A percentile compares a stretch with the other conserved stretches of the same genome.
phyloP scores from a whole-genome alignment of 208 protist species.

The Blechomonas ayalai region DNA sequence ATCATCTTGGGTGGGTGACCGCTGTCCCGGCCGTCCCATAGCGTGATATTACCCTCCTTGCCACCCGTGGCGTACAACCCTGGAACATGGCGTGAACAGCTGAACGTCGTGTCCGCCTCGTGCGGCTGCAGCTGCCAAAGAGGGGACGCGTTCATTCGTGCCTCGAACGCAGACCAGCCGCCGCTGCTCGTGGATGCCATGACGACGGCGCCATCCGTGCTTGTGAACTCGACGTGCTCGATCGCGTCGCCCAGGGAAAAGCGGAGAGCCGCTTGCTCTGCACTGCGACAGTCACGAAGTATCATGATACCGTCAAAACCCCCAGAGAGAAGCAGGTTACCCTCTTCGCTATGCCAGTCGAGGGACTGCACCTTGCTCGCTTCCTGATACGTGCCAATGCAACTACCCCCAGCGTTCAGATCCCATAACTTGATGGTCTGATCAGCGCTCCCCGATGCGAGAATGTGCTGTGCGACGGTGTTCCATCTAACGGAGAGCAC shows the following conservation, averaged over 20 bases:
- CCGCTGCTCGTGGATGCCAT: conserved; percentile 71
- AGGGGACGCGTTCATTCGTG: conserved; percentile 31
- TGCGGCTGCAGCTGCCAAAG: conserved; percentile 66
- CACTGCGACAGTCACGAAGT: conserved; percentile 79
- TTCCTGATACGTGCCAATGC: conserved; percentile 90
- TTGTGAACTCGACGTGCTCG: conserved; percentile 70
- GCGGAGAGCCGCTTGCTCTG: conserved; percentile 43
- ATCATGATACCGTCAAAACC: conserved; percentile 68
- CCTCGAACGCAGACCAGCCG: conserved; percentile 63
- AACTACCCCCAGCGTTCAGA: conserved; percentile 47
- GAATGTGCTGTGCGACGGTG: conserved; percentile 79
- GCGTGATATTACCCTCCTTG: conserved; percentile 74
- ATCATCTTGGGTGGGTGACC: conserved; percentile 25
- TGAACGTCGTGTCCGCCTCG: conserved; percentile 64
- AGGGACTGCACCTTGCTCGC: conserved; percentile 90
- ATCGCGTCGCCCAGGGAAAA: conserved; percentile 44
- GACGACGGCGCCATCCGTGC: conserved; percentile 12
- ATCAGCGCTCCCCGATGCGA: conserved; percentile 94
- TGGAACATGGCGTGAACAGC: conserved; percentile 54
- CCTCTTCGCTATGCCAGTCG: conserved; percentile 82
- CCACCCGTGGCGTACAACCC: conserved; percentile 86
- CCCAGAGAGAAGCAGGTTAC: conserved; percentile 79
- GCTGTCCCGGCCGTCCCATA: conserved; percentile 75
- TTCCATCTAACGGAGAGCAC: conserved; percentile 95
- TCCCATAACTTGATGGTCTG: conserved; percentile 96